phyloP scores from a whole-genome alignment of 2,329 filamentous ascomycete species.

The Exophiala aquamarina region DNA sequence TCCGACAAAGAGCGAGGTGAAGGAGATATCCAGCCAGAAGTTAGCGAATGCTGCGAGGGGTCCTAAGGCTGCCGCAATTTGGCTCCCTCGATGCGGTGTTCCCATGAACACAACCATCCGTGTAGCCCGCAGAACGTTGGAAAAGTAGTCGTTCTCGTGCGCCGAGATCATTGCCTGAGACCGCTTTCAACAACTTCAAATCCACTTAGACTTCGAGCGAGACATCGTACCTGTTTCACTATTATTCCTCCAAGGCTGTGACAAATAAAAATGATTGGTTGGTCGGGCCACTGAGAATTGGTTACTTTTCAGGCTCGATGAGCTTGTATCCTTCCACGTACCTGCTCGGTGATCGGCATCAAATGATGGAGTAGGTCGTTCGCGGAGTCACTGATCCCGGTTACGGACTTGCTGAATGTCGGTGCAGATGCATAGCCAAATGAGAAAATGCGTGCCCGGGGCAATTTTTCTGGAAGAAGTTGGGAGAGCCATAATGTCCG shows the following conservation, averaged over 20 bases:
- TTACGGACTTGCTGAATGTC: slow-evolving; percentile 10
- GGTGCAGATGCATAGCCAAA: slow-evolving; percentile 19
- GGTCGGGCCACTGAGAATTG: slow-evolving; percentile 6
- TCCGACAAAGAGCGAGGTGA: slow-evolving; percentile 4
- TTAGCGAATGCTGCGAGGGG: slow-evolving; percentile 10
- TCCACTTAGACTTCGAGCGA: not conserved
- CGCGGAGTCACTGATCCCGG: slow-evolving; percentile 10
- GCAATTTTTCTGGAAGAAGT: slow-evolving; percentile 16
- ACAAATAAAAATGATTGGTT: slow-evolving; percentile 21
- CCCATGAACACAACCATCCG: slow-evolving; percentile 16
- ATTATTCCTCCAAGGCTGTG: slow-evolving; percentile 23
- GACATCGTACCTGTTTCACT: slow-evolving; percentile 17
- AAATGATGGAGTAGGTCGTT: slow-evolving; percentile 5
- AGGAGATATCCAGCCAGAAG: slow-evolving; percentile 4
- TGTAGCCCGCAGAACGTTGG: slow-evolving; percentile 5
- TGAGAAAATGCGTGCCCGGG: slow-evolving; percentile 14
- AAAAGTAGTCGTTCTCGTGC: slow-evolving; percentile 16
- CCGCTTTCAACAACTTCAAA: not conserved
- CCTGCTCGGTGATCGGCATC: slow-evolving; percentile 2
- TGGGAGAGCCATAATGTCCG: slow-evolving; percentile 16
- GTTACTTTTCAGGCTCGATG: slow-evolving; percentile 5
- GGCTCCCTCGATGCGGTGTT: slow-evolving; percentile 17
- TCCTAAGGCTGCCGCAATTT: slow-evolving; percentile 9
- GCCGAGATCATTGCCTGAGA: slow-evolving; percentile 21
- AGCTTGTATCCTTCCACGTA: slow-evolving; percentile 3